Conservation (phyloP, 176 grass and related monocot genomes). For the Phoenix roebelenii region DNA sequence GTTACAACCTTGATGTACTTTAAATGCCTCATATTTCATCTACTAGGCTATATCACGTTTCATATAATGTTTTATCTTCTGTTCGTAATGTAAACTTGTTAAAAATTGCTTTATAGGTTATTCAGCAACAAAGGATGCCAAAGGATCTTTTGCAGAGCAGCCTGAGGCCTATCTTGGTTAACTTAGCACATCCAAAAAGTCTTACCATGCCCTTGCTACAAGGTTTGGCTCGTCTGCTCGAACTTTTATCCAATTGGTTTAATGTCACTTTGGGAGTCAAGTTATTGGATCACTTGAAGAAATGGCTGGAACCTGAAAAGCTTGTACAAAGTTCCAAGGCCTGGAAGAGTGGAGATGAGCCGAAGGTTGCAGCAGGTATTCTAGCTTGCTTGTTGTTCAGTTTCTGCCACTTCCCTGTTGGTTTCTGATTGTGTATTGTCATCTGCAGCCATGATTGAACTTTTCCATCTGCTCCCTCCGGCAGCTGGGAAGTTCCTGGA, state of each 20-base stretch:
- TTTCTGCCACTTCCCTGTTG: not conserved
- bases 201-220: conserved; percentile 95
- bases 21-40: no score
- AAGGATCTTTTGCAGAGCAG: conserved; percentile 97
- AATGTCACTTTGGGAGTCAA: conserved; percentile 97
- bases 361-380: conserved; percentile 88
- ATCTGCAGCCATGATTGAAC: conserved; percentile 91
- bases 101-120: conserved; percentile 45
- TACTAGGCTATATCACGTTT: no score
- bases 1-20: no score
- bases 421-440: conserved; percentile 14
- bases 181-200: conserved; percentile 92
- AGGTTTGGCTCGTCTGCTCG: conserved; percentile 90
- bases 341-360: conserved; percentile 94
- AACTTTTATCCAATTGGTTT: conserved; percentile 95
- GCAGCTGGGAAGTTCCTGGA: conserved; percentile 91
- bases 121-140: conserved; percentile 98
- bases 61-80: not conserved
- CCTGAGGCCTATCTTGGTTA: conserved; percentile 92
- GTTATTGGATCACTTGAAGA: conserved; percentile 92
- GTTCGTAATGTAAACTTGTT: not conserved
- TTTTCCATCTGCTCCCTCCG: conserved; percentile 92
- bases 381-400: not conserved
- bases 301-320: conserved; percentile 98
- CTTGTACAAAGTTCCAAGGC: conserved; percentile 85